phyloP scores from a whole-genome alignment of 768 basidiomycete species.

The Paxillus rubicundulus region DNA sequence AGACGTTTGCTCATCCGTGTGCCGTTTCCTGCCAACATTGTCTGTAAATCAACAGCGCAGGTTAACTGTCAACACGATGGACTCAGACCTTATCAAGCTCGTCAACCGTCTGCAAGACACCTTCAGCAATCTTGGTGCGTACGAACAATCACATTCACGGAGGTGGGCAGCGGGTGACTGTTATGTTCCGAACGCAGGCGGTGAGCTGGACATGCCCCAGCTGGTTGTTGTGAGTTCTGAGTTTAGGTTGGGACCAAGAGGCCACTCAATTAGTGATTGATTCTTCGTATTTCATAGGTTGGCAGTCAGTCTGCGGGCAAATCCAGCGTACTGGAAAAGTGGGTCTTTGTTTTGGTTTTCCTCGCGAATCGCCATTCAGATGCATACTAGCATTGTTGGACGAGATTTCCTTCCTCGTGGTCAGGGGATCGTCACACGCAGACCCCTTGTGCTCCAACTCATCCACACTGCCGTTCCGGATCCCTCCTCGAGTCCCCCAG shows the following conservation, averaged over 20 bases:
- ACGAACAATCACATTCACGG: conserved; percentile 2
- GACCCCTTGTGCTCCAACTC: conserved; percentile 93
- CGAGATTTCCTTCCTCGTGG: conserved; percentile 87
- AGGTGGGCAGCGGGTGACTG: conserved; percentile 5
- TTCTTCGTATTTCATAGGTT: conserved; percentile 50
- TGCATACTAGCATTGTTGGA: conserved; percentile 76
- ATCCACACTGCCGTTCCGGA: conserved; percentile 80
- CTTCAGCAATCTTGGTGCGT: conserved; percentile 81
- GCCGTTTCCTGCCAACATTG: conserved; percentile 3
- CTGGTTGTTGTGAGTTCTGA: conserved; percentile 70
- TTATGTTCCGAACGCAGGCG: conserved; percentile 51
- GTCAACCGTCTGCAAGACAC: conserved; percentile 96
- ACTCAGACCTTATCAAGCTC: conserved; percentile 88
- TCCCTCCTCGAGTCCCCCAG: conserved; percentile 40
- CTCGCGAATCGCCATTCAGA: not conserved
- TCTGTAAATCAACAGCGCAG: conserved; percentile 2
- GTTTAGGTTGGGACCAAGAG: not conserved
- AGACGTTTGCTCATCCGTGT: not conserved
- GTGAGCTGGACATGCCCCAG: conserved; percentile 92
- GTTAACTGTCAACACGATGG: conserved; percentile 53
- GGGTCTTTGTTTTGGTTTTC: conserved; percentile 32
- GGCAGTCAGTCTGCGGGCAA: conserved; percentile 97
- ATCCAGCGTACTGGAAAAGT: conserved; percentile 96
- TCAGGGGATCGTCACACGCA: conserved; percentile 92
- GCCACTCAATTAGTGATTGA: not conserved